These are phyloP conservation scores for Tagetes patula DNA, from an alignment of 129 eudicot species.

Conservation along the genomic window DNA sequence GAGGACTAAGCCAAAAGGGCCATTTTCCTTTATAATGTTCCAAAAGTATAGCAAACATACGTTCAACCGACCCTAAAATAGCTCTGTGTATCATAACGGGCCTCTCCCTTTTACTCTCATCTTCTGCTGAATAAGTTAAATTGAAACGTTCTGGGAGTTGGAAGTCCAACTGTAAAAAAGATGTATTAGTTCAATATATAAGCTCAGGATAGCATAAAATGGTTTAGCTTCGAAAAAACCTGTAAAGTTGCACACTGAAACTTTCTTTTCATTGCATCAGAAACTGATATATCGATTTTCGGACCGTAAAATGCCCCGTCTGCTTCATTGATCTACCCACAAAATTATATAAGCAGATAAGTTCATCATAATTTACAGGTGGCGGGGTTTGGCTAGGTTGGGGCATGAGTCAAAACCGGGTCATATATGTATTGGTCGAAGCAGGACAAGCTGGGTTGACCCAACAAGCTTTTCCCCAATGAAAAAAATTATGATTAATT, in stretches of 20 bases:
- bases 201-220: background rate
- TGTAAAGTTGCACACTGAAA: conserved; percentile 96
- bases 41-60: conserved; percentile 93
- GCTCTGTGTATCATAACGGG: conserved; percentile 99
- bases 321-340: conserved; percentile 70
- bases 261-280: conserved; percentile 92
- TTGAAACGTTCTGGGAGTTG: conserved; percentile 89
- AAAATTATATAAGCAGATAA: background rate
- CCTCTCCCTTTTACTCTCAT: conserved; percentile 78
- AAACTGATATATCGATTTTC: conserved; percentile 89
- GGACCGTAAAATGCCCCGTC: conserved; percentile 99
- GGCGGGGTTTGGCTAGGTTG: too few species aligned
- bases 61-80: conserved; percentile 88
- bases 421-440: background rate
- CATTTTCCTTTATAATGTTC: conserved; percentile 97
- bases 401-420: too few species aligned
- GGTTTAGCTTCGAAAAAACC: conserved; percentile 42
- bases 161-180: conserved; percentile 76
- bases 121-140: conserved; percentile 77
- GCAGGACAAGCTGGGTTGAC: too few species aligned
- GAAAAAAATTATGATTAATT: too few species aligned
- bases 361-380: background rate
- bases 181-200: conserved; percentile 6
- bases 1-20: conserved; percentile 99
- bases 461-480: too few species aligned